Evolutionary conservation across 768 basidiomycete species (phyloP).

Genomic region (Rhodosporidiobolus sp.): DNA sequence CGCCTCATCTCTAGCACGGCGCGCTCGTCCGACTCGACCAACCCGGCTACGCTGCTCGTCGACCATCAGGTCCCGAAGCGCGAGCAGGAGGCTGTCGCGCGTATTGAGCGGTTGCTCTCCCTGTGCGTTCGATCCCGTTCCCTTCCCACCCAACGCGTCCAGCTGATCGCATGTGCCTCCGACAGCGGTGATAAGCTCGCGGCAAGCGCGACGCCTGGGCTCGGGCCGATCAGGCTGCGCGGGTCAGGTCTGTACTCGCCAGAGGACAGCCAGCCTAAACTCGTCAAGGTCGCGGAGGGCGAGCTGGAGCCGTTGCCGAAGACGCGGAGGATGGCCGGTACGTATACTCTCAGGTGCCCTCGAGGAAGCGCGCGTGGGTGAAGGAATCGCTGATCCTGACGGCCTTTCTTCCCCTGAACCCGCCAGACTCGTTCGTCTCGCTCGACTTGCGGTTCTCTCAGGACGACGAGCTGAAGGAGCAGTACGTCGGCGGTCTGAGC

Average conservation of each 20-base stretch:
- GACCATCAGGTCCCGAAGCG: constrained; percentile 6
- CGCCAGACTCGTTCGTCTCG: constrained; percentile 35
- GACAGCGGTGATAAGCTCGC: constrained; percentile 10
- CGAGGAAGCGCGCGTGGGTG: neutral
- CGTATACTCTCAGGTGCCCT: neutral
- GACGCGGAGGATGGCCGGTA: constrained; percentile 7
- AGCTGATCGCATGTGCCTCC: too few relatives aligned
- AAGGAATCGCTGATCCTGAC: neutral
- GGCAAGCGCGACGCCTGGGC: neutral
- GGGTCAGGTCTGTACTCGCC: constrained; percentile 1
- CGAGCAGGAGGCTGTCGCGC: constrained; percentile 8
- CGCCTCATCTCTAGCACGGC: neutral
- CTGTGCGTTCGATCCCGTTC: neutral
- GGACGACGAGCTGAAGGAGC: constrained; percentile 21
- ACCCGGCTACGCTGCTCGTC: constrained; percentile 5
- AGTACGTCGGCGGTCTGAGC: constrained; percentile 34
- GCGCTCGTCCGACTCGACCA: neutral
- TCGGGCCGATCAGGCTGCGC: constrained; percentile 1
- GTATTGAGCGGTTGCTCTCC: constrained; percentile 17
- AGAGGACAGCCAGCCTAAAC: neutral
- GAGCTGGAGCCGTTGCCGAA: constrained; percentile 13
- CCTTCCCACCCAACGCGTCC: neutral
- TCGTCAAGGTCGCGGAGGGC: neutral
- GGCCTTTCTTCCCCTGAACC: neutral
- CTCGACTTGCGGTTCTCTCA: constrained; percentile 34